Evolutionary conservation across 2,329 filamentous ascomycete species (phyloP).

Genomic region (Fusarium sp.): DNA sequence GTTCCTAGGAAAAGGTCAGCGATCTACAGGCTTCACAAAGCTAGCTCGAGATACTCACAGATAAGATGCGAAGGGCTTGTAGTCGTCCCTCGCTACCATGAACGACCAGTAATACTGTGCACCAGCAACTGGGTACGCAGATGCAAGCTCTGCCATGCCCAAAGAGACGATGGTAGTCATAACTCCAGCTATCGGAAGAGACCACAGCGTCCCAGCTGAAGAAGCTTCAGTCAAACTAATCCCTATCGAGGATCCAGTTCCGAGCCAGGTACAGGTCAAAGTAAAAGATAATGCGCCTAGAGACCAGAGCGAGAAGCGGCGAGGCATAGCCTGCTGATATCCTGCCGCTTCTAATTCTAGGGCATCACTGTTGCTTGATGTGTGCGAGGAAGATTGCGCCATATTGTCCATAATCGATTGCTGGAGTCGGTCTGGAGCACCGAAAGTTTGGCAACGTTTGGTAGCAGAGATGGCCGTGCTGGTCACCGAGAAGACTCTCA

Average conservation of each 20-base stretch:
- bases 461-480: background rate
- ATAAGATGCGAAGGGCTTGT: conserved; percentile 46
- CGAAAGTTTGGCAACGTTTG: background rate
- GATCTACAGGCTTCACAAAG: rapidly evolving
- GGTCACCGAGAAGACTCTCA: rapidly evolving
- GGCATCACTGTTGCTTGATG: conserved; percentile 34
- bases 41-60: background rate
- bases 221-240: conserved; percentile 47
- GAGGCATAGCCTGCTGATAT: conserved; percentile 49
- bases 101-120: conserved; percentile 49
- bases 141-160: conserved; percentile 47
- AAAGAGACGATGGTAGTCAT: conserved; percentile 47
- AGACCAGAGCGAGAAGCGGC: conserved; percentile 48
- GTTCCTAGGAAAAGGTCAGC: background rate
- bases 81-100: conserved; percentile 41
- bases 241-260: conserved; percentile 48
- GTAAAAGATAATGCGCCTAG: conserved; percentile 48
- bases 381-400: background rate
- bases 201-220: conserved; percentile 46
- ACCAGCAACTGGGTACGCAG: conserved; percentile 46
- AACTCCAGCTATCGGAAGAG: conserved; percentile 43
- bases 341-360: conserved; percentile 50
- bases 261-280: conserved; percentile 50
- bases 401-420: background rate
- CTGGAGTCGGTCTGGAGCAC: too few relatives aligned